Evolutionary conservation across 2,329 filamentous ascomycete genomes (phyloP), one percentile per base, ranked within the genome.

Genomic region (Lachnellula subtilissima): DNA sequence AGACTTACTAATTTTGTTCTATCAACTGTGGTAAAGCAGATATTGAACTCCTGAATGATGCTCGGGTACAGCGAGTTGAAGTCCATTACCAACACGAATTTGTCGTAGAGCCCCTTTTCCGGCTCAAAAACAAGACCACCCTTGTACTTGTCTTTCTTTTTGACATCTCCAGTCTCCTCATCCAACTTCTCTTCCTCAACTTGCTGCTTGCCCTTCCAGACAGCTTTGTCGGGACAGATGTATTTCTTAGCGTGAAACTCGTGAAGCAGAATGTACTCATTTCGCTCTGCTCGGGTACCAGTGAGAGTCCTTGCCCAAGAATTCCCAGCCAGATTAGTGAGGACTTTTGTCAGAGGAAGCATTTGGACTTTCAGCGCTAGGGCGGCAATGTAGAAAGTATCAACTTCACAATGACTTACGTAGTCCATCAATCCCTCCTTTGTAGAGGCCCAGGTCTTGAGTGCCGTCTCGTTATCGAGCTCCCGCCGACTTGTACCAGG

Each of bases 41-140:
- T 99, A 74, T 99, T 99, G 76, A 86, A 99, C 79, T 99, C 95
- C 70, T 99, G 95, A 59, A 99, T 99, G 69, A 99, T 97, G 97
- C 97, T 97, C 35, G 94, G 94, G 68, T 99, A 99, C 60, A 99
- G 79, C 66, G 92, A 97, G 81, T 99, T 99, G 79, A 99, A 99
- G 78, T 99, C 94, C 95, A 99, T 99, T 73, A 99, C 95, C 54
- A 99, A 82, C 53, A 99, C 89, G 72, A 95, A 97, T 74, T 95
- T 96, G 80, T 99, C 94, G 70, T 99, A 99, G 4, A 99, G 81
- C 17, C 95, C 94, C 73, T 93, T 97, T 71, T 97, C 92, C 4
- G 94, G 94, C 72, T 99, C 94, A 66, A 99, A 97, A 55, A 99
- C 94, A 35, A 99, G 85, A 79, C 95, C 94, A 70, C 94, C 94